These are phyloP conservation scores for Calonectria hawksworthii DNA, from an alignment of 2,329 filamentous ascomycete genomes.

Conservation along the genomic window DNA sequence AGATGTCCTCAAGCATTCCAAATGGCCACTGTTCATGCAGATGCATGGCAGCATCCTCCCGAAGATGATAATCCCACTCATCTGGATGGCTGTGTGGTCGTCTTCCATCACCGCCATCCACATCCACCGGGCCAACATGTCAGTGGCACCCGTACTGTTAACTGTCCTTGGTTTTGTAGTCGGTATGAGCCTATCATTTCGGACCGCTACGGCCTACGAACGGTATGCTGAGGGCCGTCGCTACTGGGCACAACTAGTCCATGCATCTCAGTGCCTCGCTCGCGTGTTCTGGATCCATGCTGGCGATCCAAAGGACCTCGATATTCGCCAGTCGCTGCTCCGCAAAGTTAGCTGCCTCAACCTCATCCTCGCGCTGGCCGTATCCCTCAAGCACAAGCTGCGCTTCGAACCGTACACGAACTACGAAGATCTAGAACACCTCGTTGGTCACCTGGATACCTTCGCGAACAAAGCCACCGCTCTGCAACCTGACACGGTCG, in stretches of 20 bases:
- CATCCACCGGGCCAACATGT: neutral
- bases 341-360: neutral
- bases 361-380: neutral
- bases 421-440: neutral
- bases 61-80: neutral
- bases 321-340: neutral
- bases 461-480: no score
- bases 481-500: neutral
- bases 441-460: neutral
- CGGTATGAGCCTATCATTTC: neutral
- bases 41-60: neutral
- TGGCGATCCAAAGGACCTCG: neutral
- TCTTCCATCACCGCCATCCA: neutral
- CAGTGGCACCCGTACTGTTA: neutral
- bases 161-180: neutral
- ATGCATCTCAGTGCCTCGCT: neutral
- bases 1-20: neutral
- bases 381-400: neutral
- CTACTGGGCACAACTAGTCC: neutral
- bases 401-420: neutral
- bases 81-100: neutral
- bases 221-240: neutral
- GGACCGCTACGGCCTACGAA: neutral
- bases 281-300: neutral
- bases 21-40: neutral